Evolutionary conservation across 1,284 basidiomycete species (phyloP).

Genomic region (Trichosporon sp.): DNA sequence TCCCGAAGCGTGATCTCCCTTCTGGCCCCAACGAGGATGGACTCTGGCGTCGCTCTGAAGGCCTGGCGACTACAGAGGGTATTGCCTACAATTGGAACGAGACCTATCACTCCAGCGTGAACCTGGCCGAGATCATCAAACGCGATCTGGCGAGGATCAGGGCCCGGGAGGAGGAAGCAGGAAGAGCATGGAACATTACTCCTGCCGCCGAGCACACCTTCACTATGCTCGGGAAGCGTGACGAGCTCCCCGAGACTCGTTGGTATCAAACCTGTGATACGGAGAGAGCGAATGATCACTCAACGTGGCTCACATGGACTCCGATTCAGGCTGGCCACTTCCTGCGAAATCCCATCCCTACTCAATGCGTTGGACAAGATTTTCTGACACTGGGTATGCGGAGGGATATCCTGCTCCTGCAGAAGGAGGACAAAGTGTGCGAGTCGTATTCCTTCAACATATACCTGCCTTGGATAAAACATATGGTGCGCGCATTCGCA

Average conservation of each 20-base stretch:
- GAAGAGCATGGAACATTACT: not conserved
- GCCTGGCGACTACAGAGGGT: not conserved
- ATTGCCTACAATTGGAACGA: not conserved
- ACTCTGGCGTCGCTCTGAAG: not conserved
- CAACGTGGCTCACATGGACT: not conserved
- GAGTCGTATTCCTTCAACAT: not conserved
- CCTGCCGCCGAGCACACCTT: not conserved
- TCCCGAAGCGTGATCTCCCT: not conserved
- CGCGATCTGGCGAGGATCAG: not conserved
- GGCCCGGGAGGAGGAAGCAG: not conserved
- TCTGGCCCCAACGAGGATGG: not conserved
- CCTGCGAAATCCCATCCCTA: not conserved
- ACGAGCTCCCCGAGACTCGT: not conserved
- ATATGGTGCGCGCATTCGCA: not conserved
- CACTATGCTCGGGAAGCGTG: not conserved
- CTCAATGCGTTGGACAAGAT: not conserved
- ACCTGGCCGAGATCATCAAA: not conserved
- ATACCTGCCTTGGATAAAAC: not conserved
- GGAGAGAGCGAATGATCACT: too few species aligned
- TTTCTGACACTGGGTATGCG: not conserved
- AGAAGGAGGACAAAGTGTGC: not conserved
- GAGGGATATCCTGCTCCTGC: not conserved
- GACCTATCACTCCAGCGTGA: not conserved
- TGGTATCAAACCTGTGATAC: too few species aligned
- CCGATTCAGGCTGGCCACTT: not conserved